Percentiles rank a stretch among this genome's conserved stretches.
phyloP scores from a whole-genome alignment of 2,329 filamentous ascomycete genomes.

The Hypoxylon sp. region DNA sequence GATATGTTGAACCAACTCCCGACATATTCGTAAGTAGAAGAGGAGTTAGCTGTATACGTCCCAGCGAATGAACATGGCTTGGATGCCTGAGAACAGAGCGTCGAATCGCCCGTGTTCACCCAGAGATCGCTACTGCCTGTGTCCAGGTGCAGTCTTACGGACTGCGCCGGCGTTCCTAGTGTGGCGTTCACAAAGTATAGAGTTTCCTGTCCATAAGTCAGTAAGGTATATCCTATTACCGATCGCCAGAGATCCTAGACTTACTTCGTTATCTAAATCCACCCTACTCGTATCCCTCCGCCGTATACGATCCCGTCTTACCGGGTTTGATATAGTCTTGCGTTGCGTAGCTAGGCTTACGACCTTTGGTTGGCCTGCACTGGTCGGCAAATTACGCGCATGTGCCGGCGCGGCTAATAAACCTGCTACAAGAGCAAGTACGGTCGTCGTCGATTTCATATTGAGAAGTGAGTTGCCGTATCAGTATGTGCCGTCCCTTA shows the following conservation, averaged over 20 bases:
- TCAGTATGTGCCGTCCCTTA: conserved; percentile 8
- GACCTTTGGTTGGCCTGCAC: conserved; percentile 54
- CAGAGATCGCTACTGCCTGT: conserved; percentile 77
- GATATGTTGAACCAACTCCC: conserved; percentile 86
- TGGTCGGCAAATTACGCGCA: conserved; percentile 47
- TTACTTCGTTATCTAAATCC: conserved; percentile 68
- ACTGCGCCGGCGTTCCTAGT: conserved; percentile 71
- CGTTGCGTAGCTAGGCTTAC: conserved; percentile 60
- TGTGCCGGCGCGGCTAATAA: conserved; percentile 43
- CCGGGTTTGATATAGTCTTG: conserved; percentile 55
- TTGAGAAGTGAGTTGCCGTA: conserved; percentile 18
- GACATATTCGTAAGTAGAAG: conserved; percentile 80
- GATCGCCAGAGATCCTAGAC: conserved; percentile 33
- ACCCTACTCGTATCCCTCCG: conserved; percentile 59
- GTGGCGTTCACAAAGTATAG: conserved; percentile 74
- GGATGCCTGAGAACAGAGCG: conserved; percentile 63
- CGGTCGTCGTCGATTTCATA: conserved; percentile 44
- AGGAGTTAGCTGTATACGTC: conserved; percentile 76
- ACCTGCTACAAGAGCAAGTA: conserved; percentile 46
- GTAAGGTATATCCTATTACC: conserved; percentile 14
- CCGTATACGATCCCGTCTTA: conserved; percentile 58
- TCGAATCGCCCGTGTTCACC: conserved; percentile 74
- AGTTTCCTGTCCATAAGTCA: conserved; percentile 60
- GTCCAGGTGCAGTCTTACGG: conserved; percentile 70
- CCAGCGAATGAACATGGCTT: conserved; percentile 71